Conservation (phyloP, 73 alveolate species). For the Paramecium pentaurelia region DNA sequence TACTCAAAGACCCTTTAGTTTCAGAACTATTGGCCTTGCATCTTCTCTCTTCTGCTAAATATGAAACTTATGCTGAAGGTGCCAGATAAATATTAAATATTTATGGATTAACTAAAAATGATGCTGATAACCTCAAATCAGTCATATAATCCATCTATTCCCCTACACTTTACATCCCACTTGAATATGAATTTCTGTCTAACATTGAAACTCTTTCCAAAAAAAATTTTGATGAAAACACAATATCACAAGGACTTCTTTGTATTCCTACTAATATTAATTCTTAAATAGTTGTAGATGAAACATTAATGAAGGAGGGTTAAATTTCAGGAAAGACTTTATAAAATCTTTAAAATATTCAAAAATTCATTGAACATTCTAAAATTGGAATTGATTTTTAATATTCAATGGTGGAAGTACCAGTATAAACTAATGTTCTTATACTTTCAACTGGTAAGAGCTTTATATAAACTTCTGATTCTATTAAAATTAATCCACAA, state of each 20-base stretch:
- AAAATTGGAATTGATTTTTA: background rate
- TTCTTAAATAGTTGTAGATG: background rate
- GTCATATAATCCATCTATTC: background rate
- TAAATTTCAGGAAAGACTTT: background rate
- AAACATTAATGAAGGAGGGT: slow-evolving; percentile 2
- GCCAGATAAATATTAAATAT: slow-evolving; percentile 11
- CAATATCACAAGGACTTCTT: background rate
- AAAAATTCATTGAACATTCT: background rate
- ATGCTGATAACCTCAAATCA: background rate
- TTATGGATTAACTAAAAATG: background rate
- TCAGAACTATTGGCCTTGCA: background rate
- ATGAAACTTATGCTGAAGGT: background rate
- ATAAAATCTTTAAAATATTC: background rate
- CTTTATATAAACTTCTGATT: background rate
- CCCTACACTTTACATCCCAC: background rate
- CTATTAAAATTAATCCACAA: background rate
- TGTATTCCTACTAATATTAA: background rate
- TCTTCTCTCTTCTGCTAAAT: background rate
- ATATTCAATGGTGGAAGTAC: background rate
- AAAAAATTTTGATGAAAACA: background rate
- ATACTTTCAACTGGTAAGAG: slow-evolving; percentile 8
- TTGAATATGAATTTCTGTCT: background rate
- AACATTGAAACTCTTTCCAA: background rate
- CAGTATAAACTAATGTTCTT: background rate
- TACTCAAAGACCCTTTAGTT: background rate